A percentile compares a stretch with the other conserved stretches of the same genome.
These are phyloP conservation scores for Gentiana macrophylla DNA, from an alignment of 257 asterid species.

Conservation along the genomic window DNA sequence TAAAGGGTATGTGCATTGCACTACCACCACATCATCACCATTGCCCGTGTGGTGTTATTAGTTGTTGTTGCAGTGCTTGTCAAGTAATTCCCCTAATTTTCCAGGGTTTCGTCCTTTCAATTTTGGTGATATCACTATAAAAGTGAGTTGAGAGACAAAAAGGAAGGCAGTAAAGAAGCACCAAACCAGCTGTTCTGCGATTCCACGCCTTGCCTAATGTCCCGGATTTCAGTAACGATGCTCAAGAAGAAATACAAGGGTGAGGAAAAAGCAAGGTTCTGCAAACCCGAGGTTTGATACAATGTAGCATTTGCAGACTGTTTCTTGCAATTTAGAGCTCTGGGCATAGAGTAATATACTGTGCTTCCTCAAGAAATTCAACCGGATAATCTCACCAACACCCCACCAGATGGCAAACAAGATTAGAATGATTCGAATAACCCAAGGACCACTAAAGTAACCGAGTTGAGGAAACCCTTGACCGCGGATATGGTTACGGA, in stretches of 20 bases:
- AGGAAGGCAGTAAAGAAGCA: constrained; percentile 63
- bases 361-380: constrained; percentile 43
- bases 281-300: constrained; percentile 77
- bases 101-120: constrained; percentile 24
- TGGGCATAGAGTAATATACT: constrained; percentile 47
- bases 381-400: constrained; percentile 58
- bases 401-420: constrained; percentile 65
- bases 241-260: constrained; percentile 67
- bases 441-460: constrained; percentile 81
- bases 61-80: constrained; percentile 31
- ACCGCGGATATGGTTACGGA: constrained; percentile 38
- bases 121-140: constrained; percentile 42
- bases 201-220: constrained; percentile 58
- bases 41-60: no score
- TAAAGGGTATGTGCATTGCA: constrained; percentile 73
- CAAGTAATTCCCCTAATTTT: constrained; percentile 61
- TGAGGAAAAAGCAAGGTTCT: constrained; percentile 75
- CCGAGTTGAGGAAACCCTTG: constrained; percentile 40
- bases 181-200: constrained; percentile 39
- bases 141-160: constrained; percentile 52
- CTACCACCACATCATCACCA: constrained; percentile 22
- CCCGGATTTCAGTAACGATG: constrained; percentile 60
- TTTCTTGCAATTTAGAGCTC: constrained; percentile 59
- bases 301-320: constrained; percentile 66
- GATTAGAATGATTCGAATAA: constrained; percentile 42